Evolutionary conservation across 2,329 filamentous ascomycete species (phyloP), one percentile per base, ranked within the genome.

Genomic region (Sarocladium strictum): DNA sequence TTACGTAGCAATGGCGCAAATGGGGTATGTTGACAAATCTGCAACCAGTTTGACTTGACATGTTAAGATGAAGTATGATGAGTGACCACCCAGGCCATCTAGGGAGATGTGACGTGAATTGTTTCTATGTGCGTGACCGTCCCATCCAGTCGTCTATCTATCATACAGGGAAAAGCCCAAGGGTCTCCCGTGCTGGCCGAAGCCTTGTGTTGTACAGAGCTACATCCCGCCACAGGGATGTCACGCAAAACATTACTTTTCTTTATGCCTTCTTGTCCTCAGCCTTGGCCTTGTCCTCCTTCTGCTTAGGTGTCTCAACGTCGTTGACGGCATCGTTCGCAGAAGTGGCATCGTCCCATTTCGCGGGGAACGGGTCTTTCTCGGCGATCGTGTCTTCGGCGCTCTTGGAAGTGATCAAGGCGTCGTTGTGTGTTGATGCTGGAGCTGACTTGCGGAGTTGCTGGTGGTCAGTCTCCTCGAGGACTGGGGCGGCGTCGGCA

Each of bases 281-380:
- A 51, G 54, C 57, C 41, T 57, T 43, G 12, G 19, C 45, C 15
- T 43, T 24, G 15, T 55, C 14, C 50, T 55, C 15, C 50, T 53
- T 60, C 56, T 47, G 21, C 50, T 26, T 54, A n/a, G 37, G 52
- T 35, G 56, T 53, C 4, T 61, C 55, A 17, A 60, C 51, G 23
- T 56, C 29, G 23, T 56, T 29, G 26, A 58, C 57, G 32, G 62
- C 57, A 2, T 61, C 60, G 35, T 66, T 66, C 6, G 65, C 68
- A 2, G 59, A 59, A 5, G 63, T 65, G 6, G 65, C 66, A 55
- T 70, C 67, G n/a, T 65, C 58, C 59, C 58, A 62, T 56, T 59
- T 58, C 21, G 52, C 54, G 3, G 61, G 58, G 12, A 51, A 50
- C 5, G 37, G 33, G 9, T 43, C 47, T 21, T 21, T 53, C 35